A percentile compares a stretch with the other conserved stretches of the same genome.
phyloP scores from a whole-genome alignment of 352 stramenopile genomes.

The Phytophthora pistaciae region DNA sequence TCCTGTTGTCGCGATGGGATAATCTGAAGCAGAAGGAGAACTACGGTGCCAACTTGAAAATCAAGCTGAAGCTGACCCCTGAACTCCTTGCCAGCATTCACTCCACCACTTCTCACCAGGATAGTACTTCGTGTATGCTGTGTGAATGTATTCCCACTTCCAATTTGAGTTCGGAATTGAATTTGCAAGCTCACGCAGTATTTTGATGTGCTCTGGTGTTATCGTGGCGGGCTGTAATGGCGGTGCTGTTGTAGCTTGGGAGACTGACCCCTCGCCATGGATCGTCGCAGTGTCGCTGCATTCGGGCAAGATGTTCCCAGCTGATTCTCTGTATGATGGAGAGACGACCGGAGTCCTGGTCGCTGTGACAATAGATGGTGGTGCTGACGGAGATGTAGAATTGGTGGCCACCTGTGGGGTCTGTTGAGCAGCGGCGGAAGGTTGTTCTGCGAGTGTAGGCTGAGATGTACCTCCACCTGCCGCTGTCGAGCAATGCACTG shows the following conservation, averaged over 20 bases:
- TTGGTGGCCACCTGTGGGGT: no score
- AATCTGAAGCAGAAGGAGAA: constrained; percentile 4
- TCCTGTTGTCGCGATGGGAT: constrained; percentile 1
- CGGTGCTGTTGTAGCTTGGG: no score
- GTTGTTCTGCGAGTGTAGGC: no score
- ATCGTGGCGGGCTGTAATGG: neutral
- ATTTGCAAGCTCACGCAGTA: constrained; percentile 1
- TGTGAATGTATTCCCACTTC: constrained; percentile 12
- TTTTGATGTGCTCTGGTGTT: constrained; percentile 2
- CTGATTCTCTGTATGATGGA: no score
- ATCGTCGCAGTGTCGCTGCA: no score
- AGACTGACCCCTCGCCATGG: no score
- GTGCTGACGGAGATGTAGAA: no score
- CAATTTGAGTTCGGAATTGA: constrained; percentile 7
- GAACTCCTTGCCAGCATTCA: neutral
- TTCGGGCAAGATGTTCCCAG: no score
- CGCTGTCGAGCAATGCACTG: neutral
- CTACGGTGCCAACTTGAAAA: neutral
- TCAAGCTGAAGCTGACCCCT: constrained; percentile 8
- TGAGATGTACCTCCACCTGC: constrained; percentile 4
- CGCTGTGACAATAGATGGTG: no score
- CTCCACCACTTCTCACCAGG: neutral
- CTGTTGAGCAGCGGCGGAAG: no score
- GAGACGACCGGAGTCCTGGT: no score
- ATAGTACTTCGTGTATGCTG: neutral